Evolutionary conservation across 2,329 filamentous ascomycete species (phyloP).

Genomic region (Sarocladium strictum): DNA sequence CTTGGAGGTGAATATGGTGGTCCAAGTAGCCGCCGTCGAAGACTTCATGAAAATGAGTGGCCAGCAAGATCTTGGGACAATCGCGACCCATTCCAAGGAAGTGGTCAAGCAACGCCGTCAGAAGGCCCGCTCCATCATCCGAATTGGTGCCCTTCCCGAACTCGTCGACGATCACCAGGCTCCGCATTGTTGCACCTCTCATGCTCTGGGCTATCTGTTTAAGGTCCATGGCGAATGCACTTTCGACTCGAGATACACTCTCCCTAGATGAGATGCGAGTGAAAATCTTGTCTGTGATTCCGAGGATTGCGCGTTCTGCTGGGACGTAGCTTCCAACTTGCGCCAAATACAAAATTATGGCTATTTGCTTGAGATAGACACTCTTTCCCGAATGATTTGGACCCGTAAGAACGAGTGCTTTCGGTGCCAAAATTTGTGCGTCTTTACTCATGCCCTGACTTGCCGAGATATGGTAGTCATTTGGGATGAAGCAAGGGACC

Average conservation of each 20-base stretch:
- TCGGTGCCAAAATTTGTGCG: constrained; percentile 30
- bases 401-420: constrained; percentile 76
- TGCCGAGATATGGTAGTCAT: constrained; percentile 65
- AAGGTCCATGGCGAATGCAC: constrained; percentile 69
- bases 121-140: constrained; percentile 52
- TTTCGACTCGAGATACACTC: constrained; percentile 52
- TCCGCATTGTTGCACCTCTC: constrained; percentile 67
- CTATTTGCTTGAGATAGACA: constrained; percentile 89
- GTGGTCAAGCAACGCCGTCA: constrained; percentile 51
- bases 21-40: constrained; percentile 58
- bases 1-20: constrained; percentile 42
- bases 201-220: constrained; percentile 78
- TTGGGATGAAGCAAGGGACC: constrained; percentile 75
- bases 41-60: constrained; percentile 66
- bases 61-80: constrained; percentile 52
- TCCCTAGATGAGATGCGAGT: constrained; percentile 75
- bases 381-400: constrained; percentile 98
- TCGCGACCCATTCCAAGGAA: constrained; percentile 40
- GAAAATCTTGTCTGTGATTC: constrained; percentile 87
- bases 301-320: constrained; percentile 68
- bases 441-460: neutral
- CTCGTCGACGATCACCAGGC: constrained; percentile 86
- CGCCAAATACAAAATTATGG: constrained; percentile 84
- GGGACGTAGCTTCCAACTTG: constrained; percentile 93
- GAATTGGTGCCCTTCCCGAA: constrained; percentile 65